Base-by-base conservation (phyloP, 1,139 yeast genomes). In the Meyerozyma guilliermondii region DNA sequence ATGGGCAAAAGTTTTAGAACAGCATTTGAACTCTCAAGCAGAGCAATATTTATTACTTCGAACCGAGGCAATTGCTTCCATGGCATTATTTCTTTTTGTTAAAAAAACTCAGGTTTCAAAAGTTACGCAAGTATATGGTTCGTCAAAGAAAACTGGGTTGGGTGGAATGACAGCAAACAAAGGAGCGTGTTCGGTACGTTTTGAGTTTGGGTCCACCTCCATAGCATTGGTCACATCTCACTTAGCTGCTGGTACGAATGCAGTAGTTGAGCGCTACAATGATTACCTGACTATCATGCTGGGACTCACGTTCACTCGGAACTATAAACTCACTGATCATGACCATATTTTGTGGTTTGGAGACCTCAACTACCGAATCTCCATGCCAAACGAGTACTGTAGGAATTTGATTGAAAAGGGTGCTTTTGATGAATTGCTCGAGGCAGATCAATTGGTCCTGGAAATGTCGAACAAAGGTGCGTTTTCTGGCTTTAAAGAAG, bases 301-400 rank as follows among this genome's bases (percentile, higher is more conserved):
- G 43, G 95, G 95, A 1, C 68, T 92, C 43, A 72, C 84, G 34
- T 91, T 94, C 58, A 79, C 87, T 1, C 74, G 92, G 41, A 87
- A 88, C 46, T 69, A 67, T 49, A 73, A 76, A 20, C 78, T 91
- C 28, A 76, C 76, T 48, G 95, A 88, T 54, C 96, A 88, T 59
- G 97, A 92, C 58, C 80, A 83, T 31, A 77, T 89, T 4, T 72
- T 94, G 8, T 92, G 98, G 98, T 75, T 91, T 61, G 98, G 99
- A 4, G 99, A 94, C 62, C 85, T 94, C 61, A 94, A 94, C 60
- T 94, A 86, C 63, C 72, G 99, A 53, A 80, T 94, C 29, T 70
- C 79, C 24, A 63, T 89, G 52, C 76, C 87, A 0, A 88, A 87
- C 58, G 96, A 86, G 6, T 78, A 80, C 22, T 95, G 88, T 10